phyloP scores from a whole-genome alignment of 2,329 filamentous ascomycete species.

The Pseudocercospora macadamiae region DNA sequence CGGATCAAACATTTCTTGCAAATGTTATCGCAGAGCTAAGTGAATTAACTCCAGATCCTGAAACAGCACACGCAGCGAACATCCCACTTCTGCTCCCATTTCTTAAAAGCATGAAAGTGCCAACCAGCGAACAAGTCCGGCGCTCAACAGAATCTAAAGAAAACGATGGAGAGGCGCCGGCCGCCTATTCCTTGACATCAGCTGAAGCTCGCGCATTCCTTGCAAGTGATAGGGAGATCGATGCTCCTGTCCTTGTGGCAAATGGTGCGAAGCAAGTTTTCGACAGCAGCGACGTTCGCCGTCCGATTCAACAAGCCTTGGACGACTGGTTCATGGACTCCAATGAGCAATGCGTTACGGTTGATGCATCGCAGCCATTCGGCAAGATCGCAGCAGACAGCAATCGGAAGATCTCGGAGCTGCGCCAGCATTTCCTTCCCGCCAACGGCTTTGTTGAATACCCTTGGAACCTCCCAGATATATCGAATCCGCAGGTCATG shows the following conservation, averaged over 20 bases:
- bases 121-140: background rate
- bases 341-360: background rate
- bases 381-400: background rate
- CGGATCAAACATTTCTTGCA: background rate
- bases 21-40: background rate
- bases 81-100: background rate
- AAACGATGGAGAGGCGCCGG: background rate
- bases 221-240: background rate
- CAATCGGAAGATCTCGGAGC: background rate
- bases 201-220: constrained; percentile 12
- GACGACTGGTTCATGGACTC: constrained; percentile 16
- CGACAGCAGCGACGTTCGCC: background rate
- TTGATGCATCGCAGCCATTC: background rate
- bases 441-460: background rate
- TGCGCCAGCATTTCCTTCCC: background rate
- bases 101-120: constrained; percentile 2
- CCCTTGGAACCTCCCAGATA: constrained; percentile 26
- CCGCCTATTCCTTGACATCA: constrained; percentile 8
- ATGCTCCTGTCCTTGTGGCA: constrained; percentile 19
- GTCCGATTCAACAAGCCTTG: constrained; percentile 18
- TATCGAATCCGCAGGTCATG: constrained; percentile 12
- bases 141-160: background rate
- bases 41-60: background rate
- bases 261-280: constrained; percentile 15
- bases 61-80: background rate